These are phyloP conservation scores for Trifolium dubium DNA, from an alignment of 306 rosid species.

Conservation along the genomic window DNA sequence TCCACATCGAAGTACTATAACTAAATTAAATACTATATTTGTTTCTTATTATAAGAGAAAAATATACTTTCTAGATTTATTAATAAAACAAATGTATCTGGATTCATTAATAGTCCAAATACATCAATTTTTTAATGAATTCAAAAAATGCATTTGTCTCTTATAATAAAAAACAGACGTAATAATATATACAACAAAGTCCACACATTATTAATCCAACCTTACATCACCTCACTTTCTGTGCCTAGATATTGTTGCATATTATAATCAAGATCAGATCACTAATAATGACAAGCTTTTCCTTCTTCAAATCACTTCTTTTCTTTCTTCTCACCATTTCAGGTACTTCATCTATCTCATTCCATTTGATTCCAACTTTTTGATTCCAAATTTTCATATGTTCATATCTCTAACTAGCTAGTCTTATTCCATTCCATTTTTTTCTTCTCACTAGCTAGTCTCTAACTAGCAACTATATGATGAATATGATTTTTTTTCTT, in stretches of 20 bases:
- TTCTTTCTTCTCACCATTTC: slow-evolving; percentile 58
- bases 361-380: not conserved
- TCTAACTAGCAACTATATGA: not conserved
- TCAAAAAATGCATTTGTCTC: too few species aligned
- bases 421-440: too few species aligned
- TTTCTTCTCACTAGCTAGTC: too few species aligned
- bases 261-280: slow-evolving; percentile 48
- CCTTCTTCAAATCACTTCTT: slow-evolving; percentile 47
- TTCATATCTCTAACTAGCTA: not conserved
- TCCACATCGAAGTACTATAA: not conserved
- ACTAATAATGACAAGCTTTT: slow-evolving; percentile 39
- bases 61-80: too few species aligned
- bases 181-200: not conserved
- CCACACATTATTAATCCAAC: slow-evolving; percentile 12
- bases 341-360: slow-evolving; percentile 46
- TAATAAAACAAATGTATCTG: too few species aligned
- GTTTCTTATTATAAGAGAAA: too few species aligned
- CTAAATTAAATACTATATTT: not conserved
- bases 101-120: too few species aligned
- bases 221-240: slow-evolving; percentile 23
- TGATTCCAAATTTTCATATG: not conserved
- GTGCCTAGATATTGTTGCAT: slow-evolving; percentile 19
- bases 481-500: too few species aligned
- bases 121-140: too few species aligned
- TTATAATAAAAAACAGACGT: too few species aligned